These are phyloP conservation scores for Funneliformis caledonium DNA, from an alignment of 371 early-diverging fungal genomes.

Conservation along the genomic window DNA sequence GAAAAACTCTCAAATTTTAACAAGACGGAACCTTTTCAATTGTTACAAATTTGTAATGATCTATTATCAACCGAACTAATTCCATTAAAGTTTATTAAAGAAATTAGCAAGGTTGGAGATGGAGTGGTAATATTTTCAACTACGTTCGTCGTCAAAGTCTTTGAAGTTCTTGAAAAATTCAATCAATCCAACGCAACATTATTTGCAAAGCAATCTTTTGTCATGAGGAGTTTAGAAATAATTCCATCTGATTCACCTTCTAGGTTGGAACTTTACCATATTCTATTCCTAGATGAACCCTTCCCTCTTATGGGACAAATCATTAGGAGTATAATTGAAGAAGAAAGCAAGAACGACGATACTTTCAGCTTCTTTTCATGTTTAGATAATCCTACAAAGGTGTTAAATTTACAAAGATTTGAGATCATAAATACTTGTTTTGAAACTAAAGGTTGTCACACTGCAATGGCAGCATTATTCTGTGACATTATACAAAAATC, in stretches of 20 bases:
- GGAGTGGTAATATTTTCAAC: background rate
- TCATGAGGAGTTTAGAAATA: slow-evolving; percentile 17
- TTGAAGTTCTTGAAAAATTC: background rate
- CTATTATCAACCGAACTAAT: slow-evolving; percentile 20
- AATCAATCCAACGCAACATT: background rate
- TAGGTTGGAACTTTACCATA: slow-evolving; percentile 6
- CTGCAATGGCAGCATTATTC: slow-evolving; percentile 28
- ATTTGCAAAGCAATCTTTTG: slow-evolving; percentile 9
- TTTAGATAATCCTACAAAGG: background rate
- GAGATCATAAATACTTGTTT: slow-evolving; percentile 29
- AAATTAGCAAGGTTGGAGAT: background rate
- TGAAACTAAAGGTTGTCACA: background rate
- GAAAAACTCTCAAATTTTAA: slow-evolving; percentile 21
- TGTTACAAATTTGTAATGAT: slow-evolving; percentile 36
- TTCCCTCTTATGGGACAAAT: slow-evolving; percentile 32
- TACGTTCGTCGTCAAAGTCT: background rate
- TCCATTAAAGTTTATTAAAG: background rate
- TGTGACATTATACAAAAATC: slow-evolving; percentile 38
- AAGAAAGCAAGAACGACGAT: slow-evolving; percentile 12
- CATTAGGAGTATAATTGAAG: slow-evolving; percentile 29
- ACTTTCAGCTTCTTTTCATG: slow-evolving; percentile 17
- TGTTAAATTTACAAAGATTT: background rate
- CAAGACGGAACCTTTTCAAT: background rate
- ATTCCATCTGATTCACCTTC: background rate
- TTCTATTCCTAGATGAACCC: slow-evolving; percentile 10